Evolutionary conservation across 2,329 filamentous ascomycete species (phyloP).

Genomic region (Neopestalotiopsis sp.): DNA sequence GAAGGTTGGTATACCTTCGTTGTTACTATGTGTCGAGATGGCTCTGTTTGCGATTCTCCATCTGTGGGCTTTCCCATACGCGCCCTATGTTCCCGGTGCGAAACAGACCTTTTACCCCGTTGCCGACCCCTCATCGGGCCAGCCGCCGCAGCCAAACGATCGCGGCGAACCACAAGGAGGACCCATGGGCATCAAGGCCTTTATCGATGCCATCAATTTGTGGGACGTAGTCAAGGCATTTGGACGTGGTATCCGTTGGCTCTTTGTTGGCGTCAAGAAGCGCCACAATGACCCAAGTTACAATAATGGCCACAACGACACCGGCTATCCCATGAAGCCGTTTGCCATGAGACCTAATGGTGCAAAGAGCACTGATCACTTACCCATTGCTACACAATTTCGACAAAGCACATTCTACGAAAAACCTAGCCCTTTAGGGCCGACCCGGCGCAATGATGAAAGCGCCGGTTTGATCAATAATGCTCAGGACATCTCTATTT

Average conservation of each 20-base stretch:
- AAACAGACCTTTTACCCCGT: conserved; percentile 54
- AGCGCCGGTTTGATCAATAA: conserved; percentile 50
- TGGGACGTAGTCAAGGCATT: conserved; percentile 86
- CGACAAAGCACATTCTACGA: conserved; percentile 37
- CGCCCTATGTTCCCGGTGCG: conserved; percentile 63
- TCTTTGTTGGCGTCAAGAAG: conserved; percentile 74
- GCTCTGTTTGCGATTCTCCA: conserved; percentile 79
- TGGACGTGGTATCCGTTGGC: conserved; percentile 79
- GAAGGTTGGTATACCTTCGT: conserved; percentile 78
- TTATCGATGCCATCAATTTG: conserved; percentile 76
- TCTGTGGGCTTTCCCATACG: conserved; percentile 82
- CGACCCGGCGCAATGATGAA: conserved; percentile 39
- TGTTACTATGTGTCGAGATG: conserved; percentile 87
- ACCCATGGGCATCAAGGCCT: conserved; percentile 66
- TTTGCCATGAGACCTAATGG: conserved; percentile 31
- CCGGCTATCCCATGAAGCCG: conserved; percentile 40
- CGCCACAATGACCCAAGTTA: conserved; percentile 62
- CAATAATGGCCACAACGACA: conserved; percentile 42
- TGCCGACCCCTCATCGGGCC: conserved; percentile 46
- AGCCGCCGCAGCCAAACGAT: conserved; percentile 49
- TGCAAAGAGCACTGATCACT: conserved; percentile 43
- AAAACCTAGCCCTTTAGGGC: background rate
- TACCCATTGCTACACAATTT: conserved; percentile 46
- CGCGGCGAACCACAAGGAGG: conserved; percentile 65
- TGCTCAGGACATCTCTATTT: conserved; percentile 39